phyloP scores from a whole-genome alignment of 2,329 filamentous ascomycete genomes.

The Colletotrichum liaoningense region DNA sequence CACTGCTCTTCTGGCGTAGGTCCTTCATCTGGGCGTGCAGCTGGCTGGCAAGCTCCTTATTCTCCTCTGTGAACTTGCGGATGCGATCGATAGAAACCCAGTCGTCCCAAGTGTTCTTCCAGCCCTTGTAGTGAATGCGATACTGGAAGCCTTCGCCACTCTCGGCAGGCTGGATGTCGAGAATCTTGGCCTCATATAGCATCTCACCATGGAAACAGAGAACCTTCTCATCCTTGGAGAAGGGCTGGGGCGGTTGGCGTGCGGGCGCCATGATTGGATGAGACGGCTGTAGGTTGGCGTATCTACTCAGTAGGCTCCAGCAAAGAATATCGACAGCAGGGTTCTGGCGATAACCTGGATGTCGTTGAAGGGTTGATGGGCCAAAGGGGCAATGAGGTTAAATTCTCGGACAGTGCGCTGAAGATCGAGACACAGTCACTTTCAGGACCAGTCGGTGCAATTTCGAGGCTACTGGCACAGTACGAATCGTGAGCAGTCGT shows the following conservation, averaged over 20 bases:
- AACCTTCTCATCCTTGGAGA: slow-evolving; percentile 88
- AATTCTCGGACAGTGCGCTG: slow-evolving; percentile 34
- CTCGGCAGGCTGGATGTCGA: slow-evolving; percentile 79
- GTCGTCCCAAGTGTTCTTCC: slow-evolving; percentile 99
- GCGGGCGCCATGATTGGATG: slow-evolving; percentile 52
- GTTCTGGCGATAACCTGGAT: slow-evolving; percentile 7
- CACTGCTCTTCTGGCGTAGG: slow-evolving; percentile 60
- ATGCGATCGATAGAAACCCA: slow-evolving; percentile 96
- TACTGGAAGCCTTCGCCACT: slow-evolving; percentile 81
- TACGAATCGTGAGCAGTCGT: not conserved
- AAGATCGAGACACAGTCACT: not conserved
- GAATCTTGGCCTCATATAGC: slow-evolving; percentile 96
- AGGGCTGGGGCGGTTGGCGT: slow-evolving; percentile 53
- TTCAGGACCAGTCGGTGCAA: not conserved
- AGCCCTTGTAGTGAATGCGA: slow-evolving; percentile 98
- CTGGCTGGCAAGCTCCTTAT: slow-evolving; percentile 86
- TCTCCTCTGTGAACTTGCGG: slow-evolving; percentile 94
- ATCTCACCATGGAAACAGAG: slow-evolving; percentile 98
- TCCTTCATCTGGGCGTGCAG: slow-evolving; percentile 76
- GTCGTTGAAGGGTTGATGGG: not conserved
- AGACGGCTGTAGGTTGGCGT: not conserved
- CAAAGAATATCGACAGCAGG: not conserved
- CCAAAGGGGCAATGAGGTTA: slow-evolving; percentile 33
- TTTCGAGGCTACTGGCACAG: slow-evolving; percentile 7
- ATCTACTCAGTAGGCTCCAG: not conserved